A percentile compares a stretch with the other conserved stretches of the same genome.
Conservation (phyloP, 2,329 filamentous ascomycete genomes). For the Elsinoe perseae region DNA sequence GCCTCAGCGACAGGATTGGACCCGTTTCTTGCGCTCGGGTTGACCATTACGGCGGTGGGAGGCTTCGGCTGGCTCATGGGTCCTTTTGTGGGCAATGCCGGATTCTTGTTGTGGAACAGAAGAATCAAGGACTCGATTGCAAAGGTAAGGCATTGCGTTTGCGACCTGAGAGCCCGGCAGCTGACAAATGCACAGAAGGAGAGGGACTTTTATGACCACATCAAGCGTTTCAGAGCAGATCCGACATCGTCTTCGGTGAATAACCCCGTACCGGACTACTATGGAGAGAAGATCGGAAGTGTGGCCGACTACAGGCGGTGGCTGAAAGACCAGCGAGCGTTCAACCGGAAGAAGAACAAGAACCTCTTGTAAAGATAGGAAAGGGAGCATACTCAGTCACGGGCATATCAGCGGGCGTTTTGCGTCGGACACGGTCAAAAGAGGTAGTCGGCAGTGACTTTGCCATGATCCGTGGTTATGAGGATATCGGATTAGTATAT, state of each 20-base stretch:
- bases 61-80: slow-evolving; percentile 84
- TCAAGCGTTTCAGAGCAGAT: slow-evolving; percentile 88
- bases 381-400: neutral
- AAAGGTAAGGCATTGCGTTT: slow-evolving; percentile 40
- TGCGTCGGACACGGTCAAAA: neutral
- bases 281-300: slow-evolving; percentile 95
- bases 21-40: slow-evolving; percentile 74
- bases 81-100: slow-evolving; percentile 68
- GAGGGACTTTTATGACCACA: slow-evolving; percentile 81
- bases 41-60: slow-evolving; percentile 68
- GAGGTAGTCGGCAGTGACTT: neutral
- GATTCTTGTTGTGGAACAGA: slow-evolving; percentile 71
- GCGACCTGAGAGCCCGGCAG: neutral
- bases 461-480: neutral
- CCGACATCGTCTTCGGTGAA: slow-evolving; percentile 79
- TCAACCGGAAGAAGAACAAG: slow-evolving; percentile 76
- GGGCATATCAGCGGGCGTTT: slow-evolving; percentile 10
- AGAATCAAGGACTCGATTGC: slow-evolving; percentile 65
- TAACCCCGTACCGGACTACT: slow-evolving; percentile 95
- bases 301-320: slow-evolving; percentile 86
- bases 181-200: slow-evolving; percentile 58
- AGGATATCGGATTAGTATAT: slow-evolving; percentile 2
- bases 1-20: slow-evolving; percentile 74
- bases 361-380: slow-evolving; percentile 47
- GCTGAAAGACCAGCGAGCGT: slow-evolving; percentile 95